Evolutionary conservation across 305 asterid genomes (phyloP).

Genomic region (Fraxinus albicans): DNA sequence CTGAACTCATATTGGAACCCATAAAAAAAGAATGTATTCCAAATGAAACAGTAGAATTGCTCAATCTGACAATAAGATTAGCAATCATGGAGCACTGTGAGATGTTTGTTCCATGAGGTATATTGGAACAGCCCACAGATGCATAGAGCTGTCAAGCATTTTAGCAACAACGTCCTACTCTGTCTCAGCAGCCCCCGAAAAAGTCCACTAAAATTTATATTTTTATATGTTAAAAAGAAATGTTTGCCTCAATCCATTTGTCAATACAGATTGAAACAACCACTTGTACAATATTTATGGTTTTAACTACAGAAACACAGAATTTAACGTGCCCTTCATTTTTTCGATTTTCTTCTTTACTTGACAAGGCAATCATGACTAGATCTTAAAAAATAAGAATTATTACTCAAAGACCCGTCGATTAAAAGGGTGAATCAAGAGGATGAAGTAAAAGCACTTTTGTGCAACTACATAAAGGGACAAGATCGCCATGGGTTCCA

Average conservation of each 20-base stretch:
- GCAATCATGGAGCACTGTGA: not conserved
- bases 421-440: not conserved
- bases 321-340: not conserved
- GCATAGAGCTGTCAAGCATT: not conserved
- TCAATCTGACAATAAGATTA: not conserved
- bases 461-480: not conserved
- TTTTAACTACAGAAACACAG: not conserved
- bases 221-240: not conserved
- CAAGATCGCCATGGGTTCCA: not conserved
- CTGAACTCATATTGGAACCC: not conserved
- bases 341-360: constrained; percentile 1
- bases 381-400: not conserved
- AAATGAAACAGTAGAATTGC: not conserved
- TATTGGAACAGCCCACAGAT: not conserved
- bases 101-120: not conserved
- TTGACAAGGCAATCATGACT: not conserved
- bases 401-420: not conserved
- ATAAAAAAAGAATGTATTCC: not conserved
- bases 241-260: not conserved
- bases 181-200: not conserved
- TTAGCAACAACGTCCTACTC: not conserved
- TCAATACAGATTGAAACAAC: not conserved
- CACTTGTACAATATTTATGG: not conserved
- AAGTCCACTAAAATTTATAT: not conserved
- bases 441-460: not conserved